Evolutionary conservation across 2,329 filamentous ascomycete genomes (phyloP).

Genomic region (Ophiocordyceps camponoti-leonardi): DNA sequence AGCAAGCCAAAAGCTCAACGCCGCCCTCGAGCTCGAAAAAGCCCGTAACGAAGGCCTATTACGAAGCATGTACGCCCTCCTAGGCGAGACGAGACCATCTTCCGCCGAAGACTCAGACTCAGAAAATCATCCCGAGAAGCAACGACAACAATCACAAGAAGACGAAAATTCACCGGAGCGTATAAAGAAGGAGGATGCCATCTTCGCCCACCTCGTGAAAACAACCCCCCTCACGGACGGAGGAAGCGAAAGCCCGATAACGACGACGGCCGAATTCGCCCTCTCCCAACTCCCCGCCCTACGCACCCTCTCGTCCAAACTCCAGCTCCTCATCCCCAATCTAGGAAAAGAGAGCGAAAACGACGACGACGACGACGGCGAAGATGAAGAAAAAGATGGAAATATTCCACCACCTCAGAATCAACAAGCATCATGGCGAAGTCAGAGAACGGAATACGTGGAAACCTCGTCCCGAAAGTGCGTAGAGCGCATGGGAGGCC

Average conservation of each 20-base stretch:
- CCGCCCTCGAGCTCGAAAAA: constrained; percentile 50
- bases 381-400: too few relatives aligned
- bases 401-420: too few relatives aligned
- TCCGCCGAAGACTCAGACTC: too few relatives aligned
- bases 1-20: constrained; percentile 62
- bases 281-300: constrained; percentile 71
- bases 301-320: constrained; percentile 40
- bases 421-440: constrained; percentile 39
- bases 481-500: constrained; percentile 50
- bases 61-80: constrained; percentile 34
- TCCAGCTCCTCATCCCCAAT: constrained; percentile 45
- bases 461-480: constrained; percentile 64
- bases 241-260: constrained; percentile 37
- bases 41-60: constrained; percentile 58
- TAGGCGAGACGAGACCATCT: constrained; percentile 14
- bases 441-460: constrained; percentile 65
- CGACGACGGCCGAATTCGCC: constrained; percentile 60
- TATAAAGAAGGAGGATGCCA: too few relatives aligned
- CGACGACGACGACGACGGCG: constrained; percentile 19
- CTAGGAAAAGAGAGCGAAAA: too few relatives aligned
- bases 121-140: too few relatives aligned
- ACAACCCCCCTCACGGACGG: constrained; percentile 32
- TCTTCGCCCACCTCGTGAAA: constrained; percentile 40
- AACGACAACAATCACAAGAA: too few relatives aligned
- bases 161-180: too few relatives aligned